phyloP scores from a whole-genome alignment of 2,329 filamentous ascomycete species.

The Fusarium sp. region DNA sequence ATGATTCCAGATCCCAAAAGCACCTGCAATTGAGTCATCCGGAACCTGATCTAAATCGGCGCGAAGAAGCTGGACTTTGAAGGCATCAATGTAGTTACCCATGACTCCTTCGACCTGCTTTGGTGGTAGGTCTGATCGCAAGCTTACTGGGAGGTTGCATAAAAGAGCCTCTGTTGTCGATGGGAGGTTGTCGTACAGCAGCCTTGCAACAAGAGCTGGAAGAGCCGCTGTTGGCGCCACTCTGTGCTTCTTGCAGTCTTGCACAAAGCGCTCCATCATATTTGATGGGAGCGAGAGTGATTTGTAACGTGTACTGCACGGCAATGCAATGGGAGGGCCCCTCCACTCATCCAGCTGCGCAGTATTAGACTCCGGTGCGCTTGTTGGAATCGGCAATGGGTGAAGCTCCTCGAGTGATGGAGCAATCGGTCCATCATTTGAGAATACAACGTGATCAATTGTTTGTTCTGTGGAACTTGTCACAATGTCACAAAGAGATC shows the following conservation, averaged over 20 bases:
- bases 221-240: neutral
- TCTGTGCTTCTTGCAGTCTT: neutral
- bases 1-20: neutral
- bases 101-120: neutral
- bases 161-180: neutral
- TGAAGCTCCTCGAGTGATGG: neutral
- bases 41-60: neutral
- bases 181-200: neutral
- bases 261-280: neutral
- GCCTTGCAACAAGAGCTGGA: neutral
- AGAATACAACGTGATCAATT: neutral
- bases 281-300: neutral
- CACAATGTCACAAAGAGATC: neutral
- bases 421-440: neutral
- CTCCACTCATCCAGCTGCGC: neutral
- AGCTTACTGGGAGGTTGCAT: neutral
- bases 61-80: neutral
- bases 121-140: neutral
- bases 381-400: neutral
- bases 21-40: neutral
- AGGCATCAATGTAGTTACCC: conserved; percentile 1
- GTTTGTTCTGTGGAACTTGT: accelerated
- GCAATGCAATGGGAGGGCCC: neutral
- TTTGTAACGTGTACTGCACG: neutral
- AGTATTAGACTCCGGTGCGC: neutral